Percentiles rank a stretch among this genome's conserved stretches.
phyloP scores from a whole-genome alignment of 2,329 filamentous ascomycete species.

The Talaromyces sp. region DNA sequence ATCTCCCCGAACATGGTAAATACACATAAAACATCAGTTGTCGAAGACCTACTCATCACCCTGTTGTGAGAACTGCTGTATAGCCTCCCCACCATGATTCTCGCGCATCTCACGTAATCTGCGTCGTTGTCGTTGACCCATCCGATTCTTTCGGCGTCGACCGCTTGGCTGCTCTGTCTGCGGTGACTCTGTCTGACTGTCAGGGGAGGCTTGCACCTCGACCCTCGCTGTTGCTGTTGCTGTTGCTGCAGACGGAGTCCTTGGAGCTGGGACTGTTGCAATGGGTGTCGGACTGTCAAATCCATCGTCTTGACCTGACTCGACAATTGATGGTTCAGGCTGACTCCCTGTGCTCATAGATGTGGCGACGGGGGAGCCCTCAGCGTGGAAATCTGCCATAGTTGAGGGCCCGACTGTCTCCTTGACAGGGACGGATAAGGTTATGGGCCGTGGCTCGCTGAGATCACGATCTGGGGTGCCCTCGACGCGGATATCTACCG shows the following conservation, averaged over 20 bases:
- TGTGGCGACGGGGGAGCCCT: neutral
- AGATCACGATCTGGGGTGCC: neutral
- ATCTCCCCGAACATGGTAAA: neutral
- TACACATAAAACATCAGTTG: neutral
- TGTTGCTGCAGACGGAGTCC: neutral
- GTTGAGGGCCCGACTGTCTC: neutral
- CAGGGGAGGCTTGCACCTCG: too few species aligned
- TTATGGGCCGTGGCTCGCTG: neutral
- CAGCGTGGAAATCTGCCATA: neutral
- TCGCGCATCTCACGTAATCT: neutral
- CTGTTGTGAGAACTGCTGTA: neutral
- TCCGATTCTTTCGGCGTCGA: neutral
- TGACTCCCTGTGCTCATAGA: neutral
- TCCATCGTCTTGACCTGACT: neutral
- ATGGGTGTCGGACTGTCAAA: neutral
- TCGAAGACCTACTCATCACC: neutral
- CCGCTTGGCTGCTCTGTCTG: too few species aligned
- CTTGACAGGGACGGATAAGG: neutral
- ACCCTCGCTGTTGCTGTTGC: neutral
- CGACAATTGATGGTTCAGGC: neutral
- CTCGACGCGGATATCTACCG: neutral
- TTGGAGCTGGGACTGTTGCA: neutral
- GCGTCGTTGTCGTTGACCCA: constrained; percentile 1
- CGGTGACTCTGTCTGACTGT: neutral
- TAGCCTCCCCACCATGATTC: neutral